Base-by-base conservation (phyloP, 2,329 filamentous ascomycete species). In the Aspergillus ibericus region DNA sequence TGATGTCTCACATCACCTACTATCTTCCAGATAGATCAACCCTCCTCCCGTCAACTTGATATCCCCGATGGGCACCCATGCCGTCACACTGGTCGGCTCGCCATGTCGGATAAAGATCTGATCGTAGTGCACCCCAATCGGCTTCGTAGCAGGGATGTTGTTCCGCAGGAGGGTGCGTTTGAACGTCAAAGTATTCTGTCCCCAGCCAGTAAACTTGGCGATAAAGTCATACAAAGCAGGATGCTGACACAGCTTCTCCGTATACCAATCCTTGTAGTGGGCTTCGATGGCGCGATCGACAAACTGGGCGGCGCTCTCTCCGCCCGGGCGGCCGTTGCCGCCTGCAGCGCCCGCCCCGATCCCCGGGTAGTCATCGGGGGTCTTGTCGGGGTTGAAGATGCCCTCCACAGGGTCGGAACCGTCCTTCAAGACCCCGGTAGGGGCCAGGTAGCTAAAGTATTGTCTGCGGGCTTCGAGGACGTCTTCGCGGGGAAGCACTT, bases 91-190 rank as follows among this genome's bases (percentile, higher is more conserved):
- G 0, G 82, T 83, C 1, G 81, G 78, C 51, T 84, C 82, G 1
- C 83, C 84, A 64, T 84, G 68, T 1, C 83, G 69, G 49, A 86
- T 68, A 63, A 85, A 86, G 20, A 82, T 84, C 70, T 86, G 83
- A 63, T 86, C 83, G 63, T 86, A 86, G 60, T 86, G 84, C 3
- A 86, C 83, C 0, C 83, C 83, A 59, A 85, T 85, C 0, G 83
- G 82, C 61, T 83, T 82, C 50, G 82, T 84, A 0, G 78, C 78
- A 0, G 84, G 84, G 0, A 81, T 82, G 62, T 85, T 85, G 61
- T 85, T 85, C 36, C 84, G 72, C 53, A 86, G 68, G 10, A 86
- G 67, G 1, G 82, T 83, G 32, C 84, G 72, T 7, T 77, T 71
- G 3, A 84, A 71, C 5, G 65, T 72, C 3, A 83, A 67, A 0